Conservation (phyloP, 2,329 filamentous ascomycete species). For the Chrysoporthe deuterocubensis region DNA sequence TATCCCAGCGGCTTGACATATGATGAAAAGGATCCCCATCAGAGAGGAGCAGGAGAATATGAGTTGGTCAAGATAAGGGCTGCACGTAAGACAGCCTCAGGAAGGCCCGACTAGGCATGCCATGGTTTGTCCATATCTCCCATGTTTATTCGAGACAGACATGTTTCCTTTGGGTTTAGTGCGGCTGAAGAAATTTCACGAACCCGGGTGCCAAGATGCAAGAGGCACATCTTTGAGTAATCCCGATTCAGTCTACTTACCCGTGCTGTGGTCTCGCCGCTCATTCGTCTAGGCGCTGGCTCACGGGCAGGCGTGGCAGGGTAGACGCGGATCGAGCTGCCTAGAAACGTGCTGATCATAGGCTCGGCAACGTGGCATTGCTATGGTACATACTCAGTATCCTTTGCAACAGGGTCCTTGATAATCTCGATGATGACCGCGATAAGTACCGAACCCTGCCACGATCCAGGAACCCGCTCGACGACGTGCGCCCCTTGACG, state of each 20-base stretch:
- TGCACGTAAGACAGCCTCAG: constrained; percentile 13
- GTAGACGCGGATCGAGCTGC: constrained; percentile 14
- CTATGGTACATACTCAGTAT: constrained; percentile 3
- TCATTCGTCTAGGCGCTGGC: neutral
- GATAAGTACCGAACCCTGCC: constrained; percentile 16
- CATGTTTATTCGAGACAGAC: neutral
- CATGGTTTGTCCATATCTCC: constrained; percentile 10
- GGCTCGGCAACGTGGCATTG: constrained; percentile 18
- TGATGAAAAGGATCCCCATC: constrained; percentile 1
- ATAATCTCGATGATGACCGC: constrained; percentile 11
- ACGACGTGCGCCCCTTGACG: neutral
- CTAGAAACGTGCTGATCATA: constrained; percentile 8
- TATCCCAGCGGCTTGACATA: constrained; percentile 6
- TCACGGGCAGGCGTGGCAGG: neutral
- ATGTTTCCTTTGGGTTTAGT: constrained; percentile 24
- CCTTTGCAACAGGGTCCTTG: constrained; percentile 7
- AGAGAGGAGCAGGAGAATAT: neutral
- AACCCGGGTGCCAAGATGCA: neutral
- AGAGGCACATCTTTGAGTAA: neutral
- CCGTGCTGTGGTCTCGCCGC: neutral
- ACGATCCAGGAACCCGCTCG: constrained; percentile 25
- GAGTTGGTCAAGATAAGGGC: constrained; percentile 6
- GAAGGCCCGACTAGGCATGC: constrained; percentile 20
- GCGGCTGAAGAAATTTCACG: constrained; percentile 25
- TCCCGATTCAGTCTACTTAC: neutral